Evolutionary conservation across 2,329 filamentous ascomycete species (phyloP).

Genomic region (Reticulascus tulasneorum): DNA sequence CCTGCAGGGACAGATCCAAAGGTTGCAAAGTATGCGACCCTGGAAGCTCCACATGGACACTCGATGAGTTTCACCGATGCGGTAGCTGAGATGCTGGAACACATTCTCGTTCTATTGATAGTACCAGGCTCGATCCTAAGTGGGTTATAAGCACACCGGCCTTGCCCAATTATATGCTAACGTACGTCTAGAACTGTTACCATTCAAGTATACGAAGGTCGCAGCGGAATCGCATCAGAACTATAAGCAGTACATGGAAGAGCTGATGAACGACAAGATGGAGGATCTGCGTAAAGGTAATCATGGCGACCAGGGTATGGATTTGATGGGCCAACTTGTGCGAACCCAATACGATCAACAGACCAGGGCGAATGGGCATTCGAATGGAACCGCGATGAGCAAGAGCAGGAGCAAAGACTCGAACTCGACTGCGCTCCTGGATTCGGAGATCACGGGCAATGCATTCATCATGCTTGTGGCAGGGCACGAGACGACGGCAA

Average conservation of each 20-base stretch:
- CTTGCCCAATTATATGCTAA: too few relatives aligned
- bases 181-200: too few relatives aligned
- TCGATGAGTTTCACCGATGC: conserved; percentile 63
- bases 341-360: conserved; percentile 34
- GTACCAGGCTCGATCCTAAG: conserved; percentile 53
- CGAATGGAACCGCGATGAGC: conserved; percentile 11
- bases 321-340: conserved; percentile 49
- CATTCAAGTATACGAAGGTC: conserved; percentile 45
- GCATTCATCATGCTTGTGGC: conserved; percentile 67
- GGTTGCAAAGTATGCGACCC: conserved; percentile 44
- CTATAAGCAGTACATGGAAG: conserved; percentile 66
- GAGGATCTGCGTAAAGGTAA: conserved; percentile 32
- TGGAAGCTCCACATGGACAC: conserved; percentile 46
- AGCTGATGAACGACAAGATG: conserved; percentile 61
- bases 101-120: conserved; percentile 59
- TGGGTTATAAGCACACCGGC: too few relatives aligned
- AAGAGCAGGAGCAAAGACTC: conserved; percentile 11
- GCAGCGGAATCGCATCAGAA: conserved; percentile 55
- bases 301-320: conserved; percentile 42
- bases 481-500: conserved; percentile 78
- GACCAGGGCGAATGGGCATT: conserved; percentile 7
- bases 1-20: conserved; percentile 38
- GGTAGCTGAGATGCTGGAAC: conserved; percentile 57
- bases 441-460: conserved; percentile 68
- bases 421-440: conserved; percentile 39